Percentiles rank a stretch among this genome's conserved stretches.
phyloP scores from a whole-genome alignment of 1,284 basidiomycete species.

The Pterulicium gracile region DNA sequence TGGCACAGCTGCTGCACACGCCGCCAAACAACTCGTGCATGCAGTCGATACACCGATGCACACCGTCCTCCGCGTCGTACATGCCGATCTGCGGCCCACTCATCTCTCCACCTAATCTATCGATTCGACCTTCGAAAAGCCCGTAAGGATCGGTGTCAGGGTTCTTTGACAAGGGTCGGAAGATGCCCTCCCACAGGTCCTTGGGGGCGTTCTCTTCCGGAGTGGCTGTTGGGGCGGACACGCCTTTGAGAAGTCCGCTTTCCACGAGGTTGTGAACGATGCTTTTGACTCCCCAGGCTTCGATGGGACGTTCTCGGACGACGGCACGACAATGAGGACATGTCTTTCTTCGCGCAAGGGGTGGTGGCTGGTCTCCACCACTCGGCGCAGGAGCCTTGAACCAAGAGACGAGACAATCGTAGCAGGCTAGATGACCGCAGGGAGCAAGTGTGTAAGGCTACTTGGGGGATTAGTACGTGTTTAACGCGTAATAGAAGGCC shows the following conservation, averaged over 20 bases:
- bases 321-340: slow-evolving; percentile 65
- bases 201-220: slow-evolving; percentile 7
- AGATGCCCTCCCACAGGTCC: slow-evolving; percentile 59
- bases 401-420: slow-evolving; percentile 63
- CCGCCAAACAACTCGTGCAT: slow-evolving; percentile 66
- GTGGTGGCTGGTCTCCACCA: slow-evolving; percentile 11
- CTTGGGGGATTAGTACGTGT: neutral
- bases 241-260: slow-evolving; percentile 36
- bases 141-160: slow-evolving; percentile 7
- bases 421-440: slow-evolving; percentile 66
- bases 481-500: neutral
- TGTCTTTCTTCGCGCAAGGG: slow-evolving; percentile 36
- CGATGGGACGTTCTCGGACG: slow-evolving; percentile 49
- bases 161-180: slow-evolving; percentile 21
- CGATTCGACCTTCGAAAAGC: slow-evolving; percentile 12
- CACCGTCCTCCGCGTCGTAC: slow-evolving; percentile 59
- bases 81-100: slow-evolving; percentile 38
- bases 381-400: slow-evolving; percentile 37
- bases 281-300: slow-evolving; percentile 63
- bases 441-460: slow-evolving; percentile 61
- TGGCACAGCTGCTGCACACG: slow-evolving; percentile 45
- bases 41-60: slow-evolving; percentile 65
- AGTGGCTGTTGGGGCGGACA: slow-evolving; percentile 5
- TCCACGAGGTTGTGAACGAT: slow-evolving; percentile 43
- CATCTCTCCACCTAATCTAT: slow-evolving; percentile 13